Conservation (phyloP, 148 eudicot genomes). For the Rhododendron griersonianum region DNA sequence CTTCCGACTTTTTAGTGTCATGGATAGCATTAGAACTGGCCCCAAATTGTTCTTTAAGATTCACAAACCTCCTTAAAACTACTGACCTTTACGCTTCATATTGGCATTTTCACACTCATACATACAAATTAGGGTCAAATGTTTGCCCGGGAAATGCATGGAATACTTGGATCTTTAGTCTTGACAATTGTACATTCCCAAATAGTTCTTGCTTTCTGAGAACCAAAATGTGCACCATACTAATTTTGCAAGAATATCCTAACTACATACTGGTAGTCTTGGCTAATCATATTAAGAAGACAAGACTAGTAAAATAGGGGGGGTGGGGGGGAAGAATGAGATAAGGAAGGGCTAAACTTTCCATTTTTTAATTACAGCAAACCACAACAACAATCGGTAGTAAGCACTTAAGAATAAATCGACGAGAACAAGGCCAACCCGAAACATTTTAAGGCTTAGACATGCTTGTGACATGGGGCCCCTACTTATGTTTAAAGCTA, state of each 20-base stretch:
- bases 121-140: neutral
- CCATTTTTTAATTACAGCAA: neutral
- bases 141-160: neutral
- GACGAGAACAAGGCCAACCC: neutral
- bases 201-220: no score
- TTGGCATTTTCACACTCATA: neutral
- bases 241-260: no score
- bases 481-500: neutral
- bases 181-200: no score
- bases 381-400: neutral
- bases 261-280: no score
- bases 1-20: neutral
- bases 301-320: neutral
- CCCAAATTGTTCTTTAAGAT: neutral
- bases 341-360: neutral
- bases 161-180: neutral
- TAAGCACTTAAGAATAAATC: neutral
- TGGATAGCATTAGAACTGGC: neutral
- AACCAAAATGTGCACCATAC: no score
- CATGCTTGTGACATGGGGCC: neutral
- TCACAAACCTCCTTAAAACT: neutral
- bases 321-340: neutral
- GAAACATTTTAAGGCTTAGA: neutral
- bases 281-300: neutral
- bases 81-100: neutral